Percentiles rank a stretch among this genome's conserved stretches.
phyloP scores from a whole-genome alignment of 2,329 filamentous ascomycete genomes.

The Amylocarpus encephaloides region DNA sequence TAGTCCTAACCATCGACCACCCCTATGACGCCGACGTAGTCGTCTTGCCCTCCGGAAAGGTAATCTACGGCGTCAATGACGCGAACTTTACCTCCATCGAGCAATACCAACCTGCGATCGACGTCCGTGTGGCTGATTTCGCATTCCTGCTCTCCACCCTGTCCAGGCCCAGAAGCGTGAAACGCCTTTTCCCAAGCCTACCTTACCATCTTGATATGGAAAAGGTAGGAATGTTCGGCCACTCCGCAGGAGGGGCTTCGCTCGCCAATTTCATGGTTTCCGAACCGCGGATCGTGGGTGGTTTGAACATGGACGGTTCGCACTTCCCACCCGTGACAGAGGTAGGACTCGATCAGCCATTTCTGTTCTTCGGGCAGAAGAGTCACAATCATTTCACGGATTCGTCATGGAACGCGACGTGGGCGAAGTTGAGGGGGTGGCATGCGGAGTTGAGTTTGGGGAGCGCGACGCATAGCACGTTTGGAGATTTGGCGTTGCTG shows the following conservation, averaged over 20 bases:
- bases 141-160: constrained; percentile 29
- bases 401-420: constrained; percentile 13
- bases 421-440: constrained; percentile 14
- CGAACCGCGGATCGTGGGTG: constrained; percentile 29
- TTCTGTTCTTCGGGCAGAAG: constrained; percentile 21
- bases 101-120: constrained; percentile 13
- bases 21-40: constrained; percentile 38
- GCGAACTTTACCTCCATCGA: constrained; percentile 16
- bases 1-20: constrained; percentile 40
- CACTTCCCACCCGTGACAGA: constrained; percentile 24
- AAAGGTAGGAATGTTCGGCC: constrained; percentile 30
- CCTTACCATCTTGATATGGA: constrained; percentile 19
- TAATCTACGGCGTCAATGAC: constrained; percentile 18
- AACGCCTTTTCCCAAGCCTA: background rate
- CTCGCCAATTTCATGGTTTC: constrained; percentile 26
- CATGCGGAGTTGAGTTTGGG: constrained; percentile 19
- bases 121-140: constrained; percentile 26
- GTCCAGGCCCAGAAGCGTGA: background rate
- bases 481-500: constrained; percentile 16
- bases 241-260: constrained; percentile 29
- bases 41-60: constrained; percentile 34
- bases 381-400: constrained; percentile 23
- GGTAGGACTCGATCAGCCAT: constrained; percentile 4
- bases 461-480: constrained; percentile 15
- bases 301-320: constrained; percentile 33